Base-by-base conservation (phyloP, 2,329 filamentous ascomycete genomes). In the Metarhizium sp. region DNA sequence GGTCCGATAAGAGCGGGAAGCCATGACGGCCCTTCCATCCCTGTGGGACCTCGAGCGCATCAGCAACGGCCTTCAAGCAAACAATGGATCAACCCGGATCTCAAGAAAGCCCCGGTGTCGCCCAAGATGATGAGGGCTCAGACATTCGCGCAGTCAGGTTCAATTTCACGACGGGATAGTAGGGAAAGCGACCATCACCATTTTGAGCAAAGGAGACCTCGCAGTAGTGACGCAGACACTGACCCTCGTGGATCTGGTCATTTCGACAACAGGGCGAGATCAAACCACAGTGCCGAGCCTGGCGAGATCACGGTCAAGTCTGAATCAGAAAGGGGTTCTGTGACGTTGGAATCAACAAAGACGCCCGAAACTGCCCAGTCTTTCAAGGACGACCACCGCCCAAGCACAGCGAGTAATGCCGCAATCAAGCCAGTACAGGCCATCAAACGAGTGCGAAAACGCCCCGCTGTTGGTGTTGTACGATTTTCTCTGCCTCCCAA, bases 81-180 rank as follows among this genome's bases (percentile, higher is more conserved):
- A 61, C 80, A 82, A 65, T 84, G 80, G 80, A 78, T 80, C 56
- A 81, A 81, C 52, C 77, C 79, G 3, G 75, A 73, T 32, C 61
- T 78, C 4, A 80, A 77, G 64, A 78, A 78, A 56, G 66, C 69
- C 0, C 75, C 78, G 2, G 77, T 79, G 18, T 81, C 78, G 2
- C 79, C 80, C 2, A 79, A 78, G 58, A 63, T 74, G 34, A 75
- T 73, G 60, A 71, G 78, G 55, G 75, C 78, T 1, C 77, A 77
- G 57, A 78, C 73, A 54, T 76, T 80, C 60, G 70, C 71, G 45
- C 74, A 75, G 36, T 69, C 72, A 20, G 64, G 75, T 67, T 61
- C 72, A 59, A 58, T 63, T 59, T 40, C 71, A 65, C 57, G 75
- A 69, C 61, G 63, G 11, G 73, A 74, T 25, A 72, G 55, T 60